phyloP scores from a whole-genome alignment of 345 rosid genomes.

The Populus euphratica region DNA sequence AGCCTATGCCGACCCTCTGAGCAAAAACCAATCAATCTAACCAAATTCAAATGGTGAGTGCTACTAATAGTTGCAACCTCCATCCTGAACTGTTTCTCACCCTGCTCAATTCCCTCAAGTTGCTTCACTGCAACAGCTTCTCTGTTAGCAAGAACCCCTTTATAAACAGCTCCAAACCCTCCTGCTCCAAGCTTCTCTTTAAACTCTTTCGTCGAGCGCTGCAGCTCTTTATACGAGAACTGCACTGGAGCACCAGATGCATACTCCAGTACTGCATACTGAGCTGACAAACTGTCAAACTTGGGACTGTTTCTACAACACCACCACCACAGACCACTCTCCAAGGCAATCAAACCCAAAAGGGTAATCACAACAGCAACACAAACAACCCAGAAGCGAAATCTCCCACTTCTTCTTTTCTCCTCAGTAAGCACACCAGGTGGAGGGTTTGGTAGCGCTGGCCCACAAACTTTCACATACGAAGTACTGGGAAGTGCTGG shows the following conservation, averaged over 20 bases:
- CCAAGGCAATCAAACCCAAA: slow-evolving; percentile 37
- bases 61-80: slow-evolving; percentile 33
- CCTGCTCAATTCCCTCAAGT: slow-evolving; percentile 32
- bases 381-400: slow-evolving; percentile 31
- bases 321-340: slow-evolving; percentile 58
- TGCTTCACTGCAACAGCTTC: slow-evolving; percentile 28
- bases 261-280: slow-evolving; percentile 59
- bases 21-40: slow-evolving; percentile 28
- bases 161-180: slow-evolving; percentile 27
- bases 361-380: slow-evolving; percentile 41
- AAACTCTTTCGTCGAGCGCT: slow-evolving; percentile 19
- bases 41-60: slow-evolving; percentile 34
- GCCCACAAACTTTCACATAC: slow-evolving; percentile 59
- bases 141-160: slow-evolving; percentile 22
- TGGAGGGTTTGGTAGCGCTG: slow-evolving; percentile 36
- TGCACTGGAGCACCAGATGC: slow-evolving; percentile 52
- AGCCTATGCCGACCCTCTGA: slow-evolving; percentile 32
- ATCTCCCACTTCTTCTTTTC: slow-evolving; percentile 17
- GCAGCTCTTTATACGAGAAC: slow-evolving; percentile 26
- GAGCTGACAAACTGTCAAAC: slow-evolving; percentile 45
- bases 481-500: slow-evolving; percentile 61
- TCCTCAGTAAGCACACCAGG: neutral
- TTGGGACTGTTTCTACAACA: slow-evolving; percentile 43
- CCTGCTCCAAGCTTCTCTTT: slow-evolving; percentile 33
- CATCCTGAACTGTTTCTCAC: slow-evolving; percentile 33